Percentiles rank a stretch among this genome's conserved stretches.
These are phyloP conservation scores for Calonectria pseudoreteaudii DNA, from an alignment of 2,329 filamentous ascomycete species.

Conservation along the genomic window DNA sequence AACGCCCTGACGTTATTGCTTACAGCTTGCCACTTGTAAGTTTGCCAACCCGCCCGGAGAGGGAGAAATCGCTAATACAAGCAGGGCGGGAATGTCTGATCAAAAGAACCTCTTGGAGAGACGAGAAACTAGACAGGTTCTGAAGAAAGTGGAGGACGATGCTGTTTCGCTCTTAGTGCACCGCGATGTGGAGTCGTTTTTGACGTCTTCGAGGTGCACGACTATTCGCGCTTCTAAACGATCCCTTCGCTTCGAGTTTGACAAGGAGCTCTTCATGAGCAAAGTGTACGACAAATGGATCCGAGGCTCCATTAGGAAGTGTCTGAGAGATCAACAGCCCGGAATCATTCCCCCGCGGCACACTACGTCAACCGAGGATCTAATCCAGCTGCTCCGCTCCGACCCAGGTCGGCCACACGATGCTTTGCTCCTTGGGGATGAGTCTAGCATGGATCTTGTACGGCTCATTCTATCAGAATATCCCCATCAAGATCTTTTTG, in stretches of 20 bases:
- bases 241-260: background rate
- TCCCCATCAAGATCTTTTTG: background rate
- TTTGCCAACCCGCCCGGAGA: background rate
- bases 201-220: background rate
- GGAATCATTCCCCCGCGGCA: background rate
- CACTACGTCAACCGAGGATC: background rate
- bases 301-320: background rate
- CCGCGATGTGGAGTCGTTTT: background rate
- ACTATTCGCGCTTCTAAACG: background rate
- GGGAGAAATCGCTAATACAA: background rate
- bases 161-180: background rate
- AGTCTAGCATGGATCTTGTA: background rate
- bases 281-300: background rate
- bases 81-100: background rate
- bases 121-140: background rate
- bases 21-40: background rate
- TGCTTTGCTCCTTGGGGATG: background rate
- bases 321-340: background rate
- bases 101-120: background rate
- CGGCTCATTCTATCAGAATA: background rate
- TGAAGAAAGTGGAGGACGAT: background rate
- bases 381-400: background rate
- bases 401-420: background rate
- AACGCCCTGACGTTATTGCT: background rate
- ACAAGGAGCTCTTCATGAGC: background rate